These are phyloP conservation scores for Phytophthora brassicae DNA, from an alignment of 352 stramenopile species.

Conservation along the genomic window DNA sequence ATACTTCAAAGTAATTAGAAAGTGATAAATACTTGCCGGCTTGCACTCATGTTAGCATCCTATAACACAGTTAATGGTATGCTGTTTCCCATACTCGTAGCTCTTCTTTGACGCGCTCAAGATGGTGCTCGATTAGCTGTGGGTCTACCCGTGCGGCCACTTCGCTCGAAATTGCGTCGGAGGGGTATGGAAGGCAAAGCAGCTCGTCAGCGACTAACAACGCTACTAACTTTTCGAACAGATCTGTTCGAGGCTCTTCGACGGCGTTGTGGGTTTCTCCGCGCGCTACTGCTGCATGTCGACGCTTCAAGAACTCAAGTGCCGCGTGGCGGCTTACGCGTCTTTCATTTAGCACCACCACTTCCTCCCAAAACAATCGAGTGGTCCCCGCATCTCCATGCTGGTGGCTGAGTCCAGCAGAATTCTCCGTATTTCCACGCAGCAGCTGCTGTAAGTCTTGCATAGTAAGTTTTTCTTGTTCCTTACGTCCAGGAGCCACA, in stretches of 20 bases:
- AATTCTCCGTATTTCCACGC: slow-evolving; percentile 14
- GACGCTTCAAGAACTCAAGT: slow-evolving; percentile 41
- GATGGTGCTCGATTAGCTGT: slow-evolving; percentile 6
- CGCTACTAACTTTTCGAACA: slow-evolving; percentile 34
- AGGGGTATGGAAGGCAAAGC: slow-evolving; percentile 15
- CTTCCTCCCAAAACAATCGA: slow-evolving; percentile 47
- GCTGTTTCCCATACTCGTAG: slow-evolving; percentile 15
- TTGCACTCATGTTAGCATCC: too few relatives aligned
- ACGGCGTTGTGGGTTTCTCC: neutral
- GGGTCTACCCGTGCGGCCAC: neutral
- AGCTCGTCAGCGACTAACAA: slow-evolving; percentile 30
- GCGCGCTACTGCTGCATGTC: slow-evolving; percentile 34
- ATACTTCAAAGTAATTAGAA: too few relatives aligned
- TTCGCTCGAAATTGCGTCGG: neutral
- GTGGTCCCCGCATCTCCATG: neutral
- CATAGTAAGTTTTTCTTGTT: slow-evolving; percentile 62
- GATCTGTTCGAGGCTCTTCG: slow-evolving; percentile 21
- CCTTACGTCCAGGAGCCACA: slow-evolving; percentile 45
- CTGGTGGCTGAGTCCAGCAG: neutral
- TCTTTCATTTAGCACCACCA: slow-evolving; percentile 44
- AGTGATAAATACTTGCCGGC: too few relatives aligned
- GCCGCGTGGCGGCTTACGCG: slow-evolving; percentile 32
- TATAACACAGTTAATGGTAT: neutral
- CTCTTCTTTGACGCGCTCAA: slow-evolving; percentile 16
- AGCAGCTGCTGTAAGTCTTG: slow-evolving; percentile 50